Evolutionary conservation across 108 stramenopile species (phyloP).

Genomic region (Pseudonitzschia pungens): DNA sequence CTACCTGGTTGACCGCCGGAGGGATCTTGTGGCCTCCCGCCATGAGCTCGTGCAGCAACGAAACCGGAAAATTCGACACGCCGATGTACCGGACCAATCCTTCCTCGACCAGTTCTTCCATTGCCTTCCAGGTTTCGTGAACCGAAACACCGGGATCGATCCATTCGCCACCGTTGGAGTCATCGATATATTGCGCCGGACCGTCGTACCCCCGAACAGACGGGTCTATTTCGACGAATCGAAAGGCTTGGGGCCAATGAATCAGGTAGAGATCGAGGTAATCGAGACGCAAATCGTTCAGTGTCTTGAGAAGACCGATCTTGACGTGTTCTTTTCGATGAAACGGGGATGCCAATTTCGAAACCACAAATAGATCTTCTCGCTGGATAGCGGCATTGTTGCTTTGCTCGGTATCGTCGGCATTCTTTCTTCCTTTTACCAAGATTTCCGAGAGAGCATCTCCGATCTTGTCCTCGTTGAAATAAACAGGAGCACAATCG

Average conservation of each 20-base stretch:
- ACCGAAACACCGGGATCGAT: constrained; percentile 40
- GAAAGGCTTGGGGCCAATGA: constrained; percentile 73
- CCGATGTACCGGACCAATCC: constrained; percentile 78
- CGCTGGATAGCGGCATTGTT: constrained; percentile 24
- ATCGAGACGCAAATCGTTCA: constrained; percentile 75
- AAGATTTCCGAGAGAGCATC: constrained; percentile 50
- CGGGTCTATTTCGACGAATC: constrained; percentile 54
- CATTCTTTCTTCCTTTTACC: not conserved
- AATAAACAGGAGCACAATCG: constrained; percentile 78
- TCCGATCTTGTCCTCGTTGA: constrained; percentile 71
- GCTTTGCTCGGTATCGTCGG: not conserved
- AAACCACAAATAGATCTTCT: constrained; percentile 79
- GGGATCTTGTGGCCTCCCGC: constrained; percentile 45
- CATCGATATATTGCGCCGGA: constrained; percentile 1
- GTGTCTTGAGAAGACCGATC: constrained; percentile 67
- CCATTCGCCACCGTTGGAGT: constrained; percentile 2
- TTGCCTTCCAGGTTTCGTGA: constrained; percentile 59
- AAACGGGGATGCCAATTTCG: constrained; percentile 83
- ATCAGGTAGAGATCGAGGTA: constrained; percentile 90
- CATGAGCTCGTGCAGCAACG: constrained; percentile 78
- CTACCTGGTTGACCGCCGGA: constrained; percentile 86
- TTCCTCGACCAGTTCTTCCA: constrained; percentile 76
- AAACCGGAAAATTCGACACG: constrained; percentile 82
- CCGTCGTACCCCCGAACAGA: constrained; percentile 12
- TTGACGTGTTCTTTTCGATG: constrained; percentile 68